Conservation (phyloP, 345 rosid genomes). For the Euclidium syriacum region DNA sequence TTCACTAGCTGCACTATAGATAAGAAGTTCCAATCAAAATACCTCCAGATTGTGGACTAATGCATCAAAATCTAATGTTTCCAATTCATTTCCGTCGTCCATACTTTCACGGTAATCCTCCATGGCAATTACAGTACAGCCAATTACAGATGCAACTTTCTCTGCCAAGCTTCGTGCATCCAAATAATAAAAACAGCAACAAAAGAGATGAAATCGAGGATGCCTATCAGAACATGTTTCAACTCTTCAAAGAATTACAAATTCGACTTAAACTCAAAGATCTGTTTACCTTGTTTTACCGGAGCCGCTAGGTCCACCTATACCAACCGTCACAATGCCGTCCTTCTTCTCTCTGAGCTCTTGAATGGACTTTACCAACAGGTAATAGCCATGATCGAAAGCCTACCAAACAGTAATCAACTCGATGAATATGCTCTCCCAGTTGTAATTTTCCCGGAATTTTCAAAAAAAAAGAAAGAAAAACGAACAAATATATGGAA, state of each 20-base stretch:
- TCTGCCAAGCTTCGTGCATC: conserved; percentile 77
- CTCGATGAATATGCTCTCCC: neutral
- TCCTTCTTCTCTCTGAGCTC: conserved; percentile 92
- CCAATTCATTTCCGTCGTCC: conserved; percentile 87
- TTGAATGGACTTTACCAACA: conserved; percentile 89
- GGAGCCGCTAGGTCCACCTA: conserved; percentile 98
- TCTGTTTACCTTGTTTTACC: conserved; percentile 82
- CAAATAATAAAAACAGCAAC: conserved; percentile 7
- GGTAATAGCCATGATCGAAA: conserved; percentile 87
- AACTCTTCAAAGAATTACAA: neutral
- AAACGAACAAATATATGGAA: too few species aligned
- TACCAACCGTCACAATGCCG: conserved; percentile 85
- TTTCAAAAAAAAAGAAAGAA: neutral
- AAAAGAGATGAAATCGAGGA: conserved; percentile 8
- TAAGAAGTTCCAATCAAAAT: conserved; percentile 4
- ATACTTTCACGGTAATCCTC: conserved; percentile 78
- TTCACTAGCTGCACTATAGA: neutral
- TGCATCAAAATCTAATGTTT: conserved; percentile 81
- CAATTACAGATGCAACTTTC: conserved; percentile 96
- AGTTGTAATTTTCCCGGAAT: neutral
- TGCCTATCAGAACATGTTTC: neutral
- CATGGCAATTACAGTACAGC: conserved; percentile 95
- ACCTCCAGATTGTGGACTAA: conserved; percentile 86
- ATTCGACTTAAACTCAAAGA: conserved; percentile 2
- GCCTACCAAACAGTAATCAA: conserved; percentile 41